A percentile compares a stretch with the other conserved stretches of the same genome.
Evolutionary conservation across 2,329 filamentous ascomycete genomes (phyloP).

Genomic region (Sclerotinia borealis): DNA sequence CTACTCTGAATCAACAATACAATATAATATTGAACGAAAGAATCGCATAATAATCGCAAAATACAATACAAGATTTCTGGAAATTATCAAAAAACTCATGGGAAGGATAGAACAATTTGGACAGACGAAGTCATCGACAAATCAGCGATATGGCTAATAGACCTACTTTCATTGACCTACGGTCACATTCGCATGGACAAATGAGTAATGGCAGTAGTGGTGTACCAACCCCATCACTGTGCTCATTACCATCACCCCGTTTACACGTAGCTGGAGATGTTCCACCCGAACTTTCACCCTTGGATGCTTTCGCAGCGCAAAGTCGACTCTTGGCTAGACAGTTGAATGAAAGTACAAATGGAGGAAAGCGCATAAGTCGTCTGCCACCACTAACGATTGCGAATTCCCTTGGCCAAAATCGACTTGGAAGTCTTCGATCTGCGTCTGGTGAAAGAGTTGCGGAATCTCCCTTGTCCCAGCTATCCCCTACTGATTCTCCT

Average conservation of each 20-base stretch:
- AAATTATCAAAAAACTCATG: background rate
- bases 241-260: constrained; percentile 52
- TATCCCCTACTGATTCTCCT: constrained; percentile 27
- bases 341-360: constrained; percentile 69
- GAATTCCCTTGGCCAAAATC: constrained; percentile 71
- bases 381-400: constrained; percentile 77
- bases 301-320: constrained; percentile 92
- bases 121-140: constrained; percentile 4
- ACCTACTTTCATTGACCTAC: constrained; percentile 30
- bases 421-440: constrained; percentile 77
- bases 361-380: constrained; percentile 75
- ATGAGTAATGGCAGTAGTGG: constrained; percentile 20
- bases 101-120: constrained; percentile 3
- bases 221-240: constrained; percentile 20
- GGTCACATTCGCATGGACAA: constrained; percentile 29
- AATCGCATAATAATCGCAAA: background rate
- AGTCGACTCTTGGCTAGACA: constrained; percentile 82
- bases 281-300: constrained; percentile 83
- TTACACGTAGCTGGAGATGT: constrained; percentile 73
- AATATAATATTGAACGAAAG: background rate
- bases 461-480: constrained; percentile 17
- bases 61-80: background rate
- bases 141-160: constrained; percentile 25
- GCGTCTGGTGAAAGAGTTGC: constrained; percentile 52
- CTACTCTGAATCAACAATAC: background rate